Evolutionary conservation across 1,139 yeast genomes (phyloP).

Genomic region (Saccharomycopsis hybrid): DNA sequence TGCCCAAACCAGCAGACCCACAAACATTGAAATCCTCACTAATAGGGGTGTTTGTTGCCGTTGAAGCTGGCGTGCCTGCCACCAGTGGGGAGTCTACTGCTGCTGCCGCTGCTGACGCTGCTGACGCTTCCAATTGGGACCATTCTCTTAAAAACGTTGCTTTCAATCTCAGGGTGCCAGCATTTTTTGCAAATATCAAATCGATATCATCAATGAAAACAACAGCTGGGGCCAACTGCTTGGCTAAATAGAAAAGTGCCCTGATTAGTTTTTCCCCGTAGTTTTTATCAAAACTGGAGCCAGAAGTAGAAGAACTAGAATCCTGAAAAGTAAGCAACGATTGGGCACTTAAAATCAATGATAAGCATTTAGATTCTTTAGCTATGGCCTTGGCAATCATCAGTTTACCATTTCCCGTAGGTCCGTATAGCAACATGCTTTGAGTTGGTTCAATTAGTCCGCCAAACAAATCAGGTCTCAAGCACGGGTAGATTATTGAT

Average conservation of each 20-base stretch:
- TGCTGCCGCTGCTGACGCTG: too few relatives aligned
- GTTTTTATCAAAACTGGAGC: too few relatives aligned
- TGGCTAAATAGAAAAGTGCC: constrained; percentile 52
- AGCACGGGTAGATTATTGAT: constrained; percentile 60
- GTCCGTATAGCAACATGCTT: constrained; percentile 57
- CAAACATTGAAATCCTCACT: too few relatives aligned
- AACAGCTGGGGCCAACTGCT: constrained; percentile 39
- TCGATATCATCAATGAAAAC: constrained; percentile 58
- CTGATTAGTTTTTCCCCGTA: constrained; percentile 46
- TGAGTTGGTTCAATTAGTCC: constrained; percentile 59
- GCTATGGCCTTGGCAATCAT: constrained; percentile 67
- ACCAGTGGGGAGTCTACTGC: too few relatives aligned
- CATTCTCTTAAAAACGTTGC: constrained; percentile 61
- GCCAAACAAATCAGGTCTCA: constrained; percentile 55
- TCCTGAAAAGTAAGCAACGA: constrained; percentile 25
- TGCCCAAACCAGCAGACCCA: not conserved
- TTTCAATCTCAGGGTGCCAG: constrained; percentile 51
- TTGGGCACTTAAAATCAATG: constrained; percentile 56
- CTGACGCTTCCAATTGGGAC: constrained; percentile 35
- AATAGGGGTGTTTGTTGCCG: too few relatives aligned
- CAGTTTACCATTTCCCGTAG: constrained; percentile 43
- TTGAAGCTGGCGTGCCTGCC: too few relatives aligned
- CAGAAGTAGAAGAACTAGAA: constrained; percentile 44
- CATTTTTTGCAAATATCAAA: constrained; percentile 30
- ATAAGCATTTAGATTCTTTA: constrained; percentile 57